A percentile compares a stretch with the other conserved stretches of the same genome.
Conservation (phyloP, 2,329 filamentous ascomycete species). For the Setomelanomma holmii region DNA sequence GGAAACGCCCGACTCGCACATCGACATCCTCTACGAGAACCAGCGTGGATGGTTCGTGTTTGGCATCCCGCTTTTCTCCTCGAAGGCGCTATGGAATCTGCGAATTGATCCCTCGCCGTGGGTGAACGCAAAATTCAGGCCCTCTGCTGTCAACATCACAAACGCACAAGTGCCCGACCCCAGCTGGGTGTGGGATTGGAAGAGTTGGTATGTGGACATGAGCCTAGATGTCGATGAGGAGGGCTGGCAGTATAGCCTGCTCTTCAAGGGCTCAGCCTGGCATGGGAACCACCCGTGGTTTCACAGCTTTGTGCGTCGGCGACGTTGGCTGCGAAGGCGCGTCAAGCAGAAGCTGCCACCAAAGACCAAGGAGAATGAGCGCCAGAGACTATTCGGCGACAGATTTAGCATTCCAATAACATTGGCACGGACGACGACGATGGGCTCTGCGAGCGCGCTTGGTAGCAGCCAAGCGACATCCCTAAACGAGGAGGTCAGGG, state of each 20-base stretch:
- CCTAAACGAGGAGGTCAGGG: constrained; percentile 63
- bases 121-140: constrained; percentile 70
- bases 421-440: constrained; percentile 34
- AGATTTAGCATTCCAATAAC: constrained; percentile 49
- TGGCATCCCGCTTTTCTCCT: constrained; percentile 87
- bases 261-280: constrained; percentile 74
- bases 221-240: constrained; percentile 84
- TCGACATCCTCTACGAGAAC: constrained; percentile 95
- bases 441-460: constrained; percentile 55
- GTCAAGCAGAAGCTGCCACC: constrained; percentile 64
- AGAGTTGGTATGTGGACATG: constrained; percentile 76
- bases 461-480: constrained; percentile 39
- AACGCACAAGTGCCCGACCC: constrained; percentile 95
- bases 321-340: constrained; percentile 85
- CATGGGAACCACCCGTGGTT: constrained; percentile 90
- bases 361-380: constrained; percentile 38
- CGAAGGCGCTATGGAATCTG: constrained; percentile 73
- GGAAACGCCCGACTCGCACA: constrained; percentile 35
- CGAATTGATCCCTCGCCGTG: constrained; percentile 86
- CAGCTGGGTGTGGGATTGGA: constrained; percentile 89
- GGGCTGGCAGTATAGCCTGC: constrained; percentile 96
- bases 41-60: constrained; percentile 90
- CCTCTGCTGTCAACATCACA: constrained; percentile 72
- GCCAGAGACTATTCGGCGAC: constrained; percentile 46
- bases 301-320: constrained; percentile 89